Evolutionary conservation across 2,329 filamentous ascomycete genomes (phyloP), one percentile per base, ranked within the genome.

Genomic region (Trichoderma koningii): DNA sequence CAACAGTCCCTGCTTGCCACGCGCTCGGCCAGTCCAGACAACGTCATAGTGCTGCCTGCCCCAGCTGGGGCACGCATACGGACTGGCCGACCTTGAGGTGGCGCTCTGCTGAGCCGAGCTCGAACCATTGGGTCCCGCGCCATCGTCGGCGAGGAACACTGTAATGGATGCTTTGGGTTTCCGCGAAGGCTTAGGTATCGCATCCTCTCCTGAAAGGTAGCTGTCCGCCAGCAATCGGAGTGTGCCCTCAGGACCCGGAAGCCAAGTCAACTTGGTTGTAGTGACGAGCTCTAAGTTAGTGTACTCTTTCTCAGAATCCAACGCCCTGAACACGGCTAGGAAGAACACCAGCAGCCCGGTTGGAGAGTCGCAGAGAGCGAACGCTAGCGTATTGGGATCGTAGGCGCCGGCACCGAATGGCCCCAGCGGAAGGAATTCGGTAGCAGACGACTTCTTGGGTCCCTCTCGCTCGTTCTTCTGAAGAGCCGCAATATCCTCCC

Each of bases 211-310:
- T 50, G 78, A 76, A 7, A 70, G 67, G 44, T 74, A 73, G 17
- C 75, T 73, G 42, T 79, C 73, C 7, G 82, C 78, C 83, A 82
- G 85, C 64, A 83, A 88, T 28, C 86, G 77, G 69, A 89, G 74
- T 3, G 81, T 82, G 1, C 82, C 82, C 70, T 90, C 87, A 0
- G 87, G 87, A 0, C 87, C 88, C 0, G 88, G 87, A 0, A 90
- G 74, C 88, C 88, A 90, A 23, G 86, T 83, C 30, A 89, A 75
- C 72, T 85, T 83, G 1, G 85, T 83, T 70, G 88, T 78, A 19
- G 85, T 85, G 65, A 90, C 79, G 26, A 90, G 78, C 63, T 89
- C 85, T 15, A 79, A 76, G 3, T 78, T 76, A 2, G 79, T 78
- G 57, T 85, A 78, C 17, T 77, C 75, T 63, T 78, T 74, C 64